Conservation (phyloP, 345 rosid genomes). For the Camelina laxa region DNA sequence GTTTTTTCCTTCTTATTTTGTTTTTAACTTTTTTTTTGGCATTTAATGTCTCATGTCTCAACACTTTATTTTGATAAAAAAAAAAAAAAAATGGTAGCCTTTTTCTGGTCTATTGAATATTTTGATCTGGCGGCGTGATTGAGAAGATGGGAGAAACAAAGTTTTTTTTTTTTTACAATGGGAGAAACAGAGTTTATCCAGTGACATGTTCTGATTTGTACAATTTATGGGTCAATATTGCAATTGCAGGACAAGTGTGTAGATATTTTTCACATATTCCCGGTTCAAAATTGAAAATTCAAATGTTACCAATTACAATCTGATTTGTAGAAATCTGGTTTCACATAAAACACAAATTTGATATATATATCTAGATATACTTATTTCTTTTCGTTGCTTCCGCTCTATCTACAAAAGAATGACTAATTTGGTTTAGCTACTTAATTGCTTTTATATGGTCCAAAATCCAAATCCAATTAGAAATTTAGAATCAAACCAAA, state of each 20-base stretch:
- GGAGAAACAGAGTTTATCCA: background rate
- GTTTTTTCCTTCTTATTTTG: background rate
- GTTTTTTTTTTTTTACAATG: no score
- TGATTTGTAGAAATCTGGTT: background rate
- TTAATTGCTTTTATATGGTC: no score
- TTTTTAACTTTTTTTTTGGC: background rate
- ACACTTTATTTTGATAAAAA: no score
- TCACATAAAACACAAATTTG: background rate
- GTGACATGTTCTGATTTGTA: constrained; percentile 6
- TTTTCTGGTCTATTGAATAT: constrained; percentile 7
- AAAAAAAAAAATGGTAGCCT: background rate
- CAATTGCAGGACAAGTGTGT: background rate
- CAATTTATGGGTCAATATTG: background rate
- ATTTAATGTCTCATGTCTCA: constrained; percentile 24
- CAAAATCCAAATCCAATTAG: no score
- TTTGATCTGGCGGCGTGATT: constrained; percentile 38
- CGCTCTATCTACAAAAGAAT: no score
- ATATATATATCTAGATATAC: background rate
- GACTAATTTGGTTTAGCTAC: no score
- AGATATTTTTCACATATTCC: background rate
- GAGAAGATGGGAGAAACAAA: constrained; percentile 6
- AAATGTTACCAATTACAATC: no score
- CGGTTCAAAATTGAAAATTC: background rate
- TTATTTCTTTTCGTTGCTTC: no score
- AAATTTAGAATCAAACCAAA: no score